Percentiles rank a stretch among this genome's conserved stretches.
Conservation (phyloP, 1,139 yeast genomes). For the Meyerozyma carpophila region DNA sequence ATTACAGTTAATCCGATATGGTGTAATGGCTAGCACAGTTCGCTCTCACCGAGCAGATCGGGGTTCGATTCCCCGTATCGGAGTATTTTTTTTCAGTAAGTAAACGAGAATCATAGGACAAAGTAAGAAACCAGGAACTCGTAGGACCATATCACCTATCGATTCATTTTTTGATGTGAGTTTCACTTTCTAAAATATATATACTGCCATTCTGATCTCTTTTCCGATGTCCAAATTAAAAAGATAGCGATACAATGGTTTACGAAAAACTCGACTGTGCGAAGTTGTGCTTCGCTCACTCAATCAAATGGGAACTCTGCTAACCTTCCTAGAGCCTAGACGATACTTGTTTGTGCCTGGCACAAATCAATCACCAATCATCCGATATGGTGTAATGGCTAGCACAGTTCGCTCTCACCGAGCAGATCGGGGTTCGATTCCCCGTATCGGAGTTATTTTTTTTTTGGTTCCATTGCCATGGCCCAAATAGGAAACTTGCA, state of each 20-base stretch:
- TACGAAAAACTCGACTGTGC: not conserved
- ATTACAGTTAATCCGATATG: conserved; percentile 18
- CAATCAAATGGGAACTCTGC: no score
- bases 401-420: conserved; percentile 26
- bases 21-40: conserved; percentile 26
- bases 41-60: conserved; percentile 32
- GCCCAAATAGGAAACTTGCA: not conserved
- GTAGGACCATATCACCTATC: no score
- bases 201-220: no score
- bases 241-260: not conserved
- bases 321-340: no score
- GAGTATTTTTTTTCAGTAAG: conserved; percentile 15
- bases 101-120: no score
- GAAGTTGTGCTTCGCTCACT: no score
- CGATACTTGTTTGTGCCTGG: no score
- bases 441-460: conserved; percentile 37
- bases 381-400: conserved; percentile 28
- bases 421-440: conserved; percentile 46
- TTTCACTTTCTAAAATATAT: no score
- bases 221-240: no score
- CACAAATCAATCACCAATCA: conserved; percentile 5
- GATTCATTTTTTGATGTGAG: no score
- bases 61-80: conserved; percentile 50
- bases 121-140: no score
- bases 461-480: conserved; percentile 2